Conservation (phyloP, 176 grass and related monocot genomes). For the Triticum timopheevii region DNA sequence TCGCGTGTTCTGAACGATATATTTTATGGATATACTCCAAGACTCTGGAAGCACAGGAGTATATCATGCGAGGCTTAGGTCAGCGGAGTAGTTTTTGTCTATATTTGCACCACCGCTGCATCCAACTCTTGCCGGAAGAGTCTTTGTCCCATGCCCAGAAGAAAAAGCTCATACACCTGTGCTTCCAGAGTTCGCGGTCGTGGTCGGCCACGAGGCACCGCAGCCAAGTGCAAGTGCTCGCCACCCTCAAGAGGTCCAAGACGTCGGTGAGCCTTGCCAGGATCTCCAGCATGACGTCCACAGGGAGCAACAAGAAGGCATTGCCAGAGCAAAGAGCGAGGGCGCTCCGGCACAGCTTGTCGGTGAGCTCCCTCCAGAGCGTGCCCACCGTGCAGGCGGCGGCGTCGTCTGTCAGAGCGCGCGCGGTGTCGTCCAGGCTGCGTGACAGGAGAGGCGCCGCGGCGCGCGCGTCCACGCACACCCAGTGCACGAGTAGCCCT, state of each 20-base stretch:
- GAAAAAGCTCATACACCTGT: too few relatives aligned
- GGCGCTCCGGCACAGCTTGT: neutral
- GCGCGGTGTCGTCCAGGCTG: neutral
- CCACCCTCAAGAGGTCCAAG: neutral
- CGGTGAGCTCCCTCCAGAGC: neutral
- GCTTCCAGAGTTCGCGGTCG: neutral
- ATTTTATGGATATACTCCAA: too few relatives aligned
- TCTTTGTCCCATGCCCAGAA: too few relatives aligned
- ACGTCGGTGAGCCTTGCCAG: neutral
- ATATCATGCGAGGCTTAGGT: too few relatives aligned
- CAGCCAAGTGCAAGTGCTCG: neutral
- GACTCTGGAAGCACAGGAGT: too few relatives aligned
- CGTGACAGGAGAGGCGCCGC: neutral
- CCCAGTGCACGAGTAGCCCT: neutral
- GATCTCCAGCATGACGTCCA: neutral
- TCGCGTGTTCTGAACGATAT: too few relatives aligned
- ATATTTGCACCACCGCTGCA: too few relatives aligned
- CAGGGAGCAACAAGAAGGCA: neutral
- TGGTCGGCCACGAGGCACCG: neutral
- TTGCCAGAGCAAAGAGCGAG: neutral
- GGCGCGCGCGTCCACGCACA: neutral
- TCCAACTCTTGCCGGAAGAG: too few relatives aligned
- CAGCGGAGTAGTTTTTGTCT: too few relatives aligned
- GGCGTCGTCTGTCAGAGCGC: neutral
- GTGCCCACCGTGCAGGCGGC: neutral